Conservation (phyloP, 345 rosid species). For the Heritiera littoralis region DNA sequence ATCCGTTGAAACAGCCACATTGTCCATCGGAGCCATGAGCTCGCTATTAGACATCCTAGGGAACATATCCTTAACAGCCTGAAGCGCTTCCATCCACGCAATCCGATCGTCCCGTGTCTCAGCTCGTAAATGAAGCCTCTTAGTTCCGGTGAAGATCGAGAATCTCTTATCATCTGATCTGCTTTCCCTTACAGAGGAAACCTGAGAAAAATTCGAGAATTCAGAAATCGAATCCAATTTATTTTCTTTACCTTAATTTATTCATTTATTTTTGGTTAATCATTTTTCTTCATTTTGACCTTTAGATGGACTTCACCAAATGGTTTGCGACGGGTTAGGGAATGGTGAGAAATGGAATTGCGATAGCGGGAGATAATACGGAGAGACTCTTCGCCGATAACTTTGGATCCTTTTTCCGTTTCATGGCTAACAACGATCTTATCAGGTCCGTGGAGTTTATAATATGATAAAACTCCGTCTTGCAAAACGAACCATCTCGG, state of each 20-base stretch:
- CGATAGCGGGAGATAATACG: slow-evolving; percentile 50
- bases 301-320: slow-evolving; percentile 95
- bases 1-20: slow-evolving; percentile 61
- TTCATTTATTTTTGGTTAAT: neutral
- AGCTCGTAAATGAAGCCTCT: slow-evolving; percentile 81
- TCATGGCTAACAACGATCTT: slow-evolving; percentile 76
- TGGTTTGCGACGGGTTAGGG: slow-evolving; percentile 57
- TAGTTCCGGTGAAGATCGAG: slow-evolving; percentile 89
- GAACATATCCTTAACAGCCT: slow-evolving; percentile 90
- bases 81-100: slow-evolving; percentile 85
- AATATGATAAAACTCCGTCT: slow-evolving; percentile 92
- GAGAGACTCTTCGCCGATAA: slow-evolving; percentile 82
- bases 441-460: slow-evolving; percentile 89
- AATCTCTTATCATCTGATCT: slow-evolving; percentile 91
- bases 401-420: slow-evolving; percentile 76
- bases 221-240: neutral
- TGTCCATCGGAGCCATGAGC: slow-evolving; percentile 68
- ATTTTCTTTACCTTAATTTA: neutral
- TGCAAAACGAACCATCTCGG: slow-evolving; percentile 92
- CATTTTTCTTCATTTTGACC: slow-evolving; percentile 38
- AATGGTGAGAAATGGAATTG: slow-evolving; percentile 20
- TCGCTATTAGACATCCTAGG: slow-evolving; percentile 90
- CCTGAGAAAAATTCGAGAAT: slow-evolving; percentile 29
- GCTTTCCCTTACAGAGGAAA: slow-evolving; percentile 75
- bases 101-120: slow-evolving; percentile 80